These are phyloP conservation scores for Phyllosticta citribraziliensis DNA, from an alignment of 2,329 filamentous ascomycete species.

Conservation along the genomic window DNA sequence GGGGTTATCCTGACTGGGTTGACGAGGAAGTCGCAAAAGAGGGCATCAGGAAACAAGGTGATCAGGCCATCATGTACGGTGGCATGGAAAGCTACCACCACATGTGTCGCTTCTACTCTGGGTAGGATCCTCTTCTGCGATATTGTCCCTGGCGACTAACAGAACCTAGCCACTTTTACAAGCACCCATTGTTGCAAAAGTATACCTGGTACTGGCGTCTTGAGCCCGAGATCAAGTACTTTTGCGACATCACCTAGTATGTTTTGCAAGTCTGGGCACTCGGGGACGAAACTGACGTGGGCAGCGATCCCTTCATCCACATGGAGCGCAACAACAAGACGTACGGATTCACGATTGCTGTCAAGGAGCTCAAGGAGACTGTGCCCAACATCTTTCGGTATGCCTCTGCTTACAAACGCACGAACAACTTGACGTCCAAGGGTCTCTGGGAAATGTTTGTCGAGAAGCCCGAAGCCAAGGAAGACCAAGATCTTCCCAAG, in stretches of 20 bases:
- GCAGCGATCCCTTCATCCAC: slow-evolving; percentile 82
- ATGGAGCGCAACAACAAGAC: slow-evolving; percentile 96
- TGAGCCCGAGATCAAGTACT: slow-evolving; percentile 99
- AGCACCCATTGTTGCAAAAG: slow-evolving; percentile 86
- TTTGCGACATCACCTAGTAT: slow-evolving; percentile 98
- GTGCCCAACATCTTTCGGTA: slow-evolving; percentile 99
- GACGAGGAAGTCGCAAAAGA: slow-evolving; percentile 90
- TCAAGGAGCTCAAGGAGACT: slow-evolving; percentile 95
- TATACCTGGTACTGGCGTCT: slow-evolving; percentile 99
- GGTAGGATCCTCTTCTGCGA: slow-evolving; percentile 45
- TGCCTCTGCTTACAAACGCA: slow-evolving; percentile 92
- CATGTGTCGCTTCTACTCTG: slow-evolving; percentile 99
- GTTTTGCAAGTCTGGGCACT: slow-evolving; percentile 20
- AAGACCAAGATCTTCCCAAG: slow-evolving; percentile 45
- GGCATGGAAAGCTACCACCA: slow-evolving; percentile 97
- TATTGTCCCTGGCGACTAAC: too few species aligned
- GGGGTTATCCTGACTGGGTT: slow-evolving; percentile 96
- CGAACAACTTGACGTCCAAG: slow-evolving; percentile 80
- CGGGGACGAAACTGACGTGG: not conserved
- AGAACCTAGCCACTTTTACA: slow-evolving; percentile 73
- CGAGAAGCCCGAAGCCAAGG: slow-evolving; percentile 56
- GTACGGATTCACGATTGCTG: slow-evolving; percentile 96
- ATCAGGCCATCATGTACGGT: slow-evolving; percentile 97
- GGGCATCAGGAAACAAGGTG: slow-evolving; percentile 91
- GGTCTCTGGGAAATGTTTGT: slow-evolving; percentile 99